Evolutionary conservation across 164 flowering plant genomes (phyloP), one percentile per base, ranked within the genome.

Genomic region (Magnolia officinalis): DNA sequence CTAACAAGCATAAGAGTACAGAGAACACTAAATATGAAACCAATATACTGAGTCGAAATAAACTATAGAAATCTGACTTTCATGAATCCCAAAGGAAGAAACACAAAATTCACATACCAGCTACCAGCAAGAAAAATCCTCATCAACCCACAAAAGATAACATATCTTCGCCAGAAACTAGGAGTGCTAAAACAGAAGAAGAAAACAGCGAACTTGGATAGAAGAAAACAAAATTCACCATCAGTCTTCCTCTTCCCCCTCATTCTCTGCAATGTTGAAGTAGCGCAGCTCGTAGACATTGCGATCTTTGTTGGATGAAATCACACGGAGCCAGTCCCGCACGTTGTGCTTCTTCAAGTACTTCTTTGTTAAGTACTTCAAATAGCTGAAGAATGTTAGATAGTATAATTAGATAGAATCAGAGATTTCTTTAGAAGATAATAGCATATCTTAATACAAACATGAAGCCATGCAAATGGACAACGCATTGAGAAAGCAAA

Each of bases 211-310:
- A 55, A 55, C 61, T 11, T 11, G 18, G 61, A 55, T 11, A 8
- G 61, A 16, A 11, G 61, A 11, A 55, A 55, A 11, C 18, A 16
- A 55, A 3, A 55, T 11, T 55, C 61, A 11, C 18, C 8, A 64
- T 23, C 24, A 77, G 50, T 72, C 79, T 72, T 91, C 96, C 50
- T 89, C 92, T 80, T 89, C 93, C 0, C 84, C 92, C 78, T 91
- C 93, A 58, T 89, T 88, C 84, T 91, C 93, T 1, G 92, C 91
- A 79, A 91, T 91, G 83, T 89, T 91, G 88, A 91, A 91, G 92
- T 90, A 91, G 74, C 96, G 81, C n/a, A 90, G 81, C 80, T 90
- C 93, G 74, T 91, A 91, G 16, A 90, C 78, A 71, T 83, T 87
- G 2, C 93, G 71, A n/a, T 89, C 91, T 72, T 91, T 91, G 90